Conservation (phyloP, 352 stramenopile species). For the Elongisporangium prolatum region DNA sequence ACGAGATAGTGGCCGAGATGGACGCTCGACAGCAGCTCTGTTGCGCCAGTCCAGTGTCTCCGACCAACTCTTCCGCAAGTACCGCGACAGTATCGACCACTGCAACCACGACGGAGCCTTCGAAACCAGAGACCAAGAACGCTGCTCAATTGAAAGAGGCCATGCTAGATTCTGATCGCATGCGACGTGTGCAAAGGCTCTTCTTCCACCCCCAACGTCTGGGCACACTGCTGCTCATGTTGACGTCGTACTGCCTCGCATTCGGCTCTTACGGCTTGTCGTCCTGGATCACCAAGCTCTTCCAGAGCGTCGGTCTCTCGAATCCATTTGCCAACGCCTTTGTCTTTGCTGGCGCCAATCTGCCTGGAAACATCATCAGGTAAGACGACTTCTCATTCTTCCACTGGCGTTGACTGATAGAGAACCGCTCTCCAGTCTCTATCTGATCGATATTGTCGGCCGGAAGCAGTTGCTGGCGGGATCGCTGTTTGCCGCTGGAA, state of each 20-base stretch:
- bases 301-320: slow-evolving; percentile 81
- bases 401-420: not conserved
- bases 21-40: slow-evolving; percentile 16
- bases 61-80: not conserved
- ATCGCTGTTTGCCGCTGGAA: slow-evolving; percentile 61
- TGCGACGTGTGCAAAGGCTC: slow-evolving; percentile 37
- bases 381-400: slow-evolving; percentile 6
- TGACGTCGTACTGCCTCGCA: slow-evolving; percentile 63
- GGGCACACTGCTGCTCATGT: slow-evolving; percentile 60
- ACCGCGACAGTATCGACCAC: not conserved
- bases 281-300: slow-evolving; percentile 94
- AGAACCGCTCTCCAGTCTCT: slow-evolving; percentile 29
- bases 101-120: slow-evolving; percentile 1
- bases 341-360: slow-evolving; percentile 87
- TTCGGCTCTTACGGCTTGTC: slow-evolving; percentile 92
- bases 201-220: slow-evolving; percentile 37
- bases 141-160: slow-evolving; percentile 7
- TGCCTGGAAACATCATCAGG: slow-evolving; percentile 89
- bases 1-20: slow-evolving; percentile 65
- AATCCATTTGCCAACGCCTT: slow-evolving; percentile 92
- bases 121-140: not conserved
- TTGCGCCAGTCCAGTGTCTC: not conserved
- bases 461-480: slow-evolving; percentile 59
- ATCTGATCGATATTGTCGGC: slow-evolving; percentile 70
- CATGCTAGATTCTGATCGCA: slow-evolving; percentile 60